Conservation (phyloP, 2,329 filamentous ascomycete genomes). For the Lachnum nothofagi region DNA sequence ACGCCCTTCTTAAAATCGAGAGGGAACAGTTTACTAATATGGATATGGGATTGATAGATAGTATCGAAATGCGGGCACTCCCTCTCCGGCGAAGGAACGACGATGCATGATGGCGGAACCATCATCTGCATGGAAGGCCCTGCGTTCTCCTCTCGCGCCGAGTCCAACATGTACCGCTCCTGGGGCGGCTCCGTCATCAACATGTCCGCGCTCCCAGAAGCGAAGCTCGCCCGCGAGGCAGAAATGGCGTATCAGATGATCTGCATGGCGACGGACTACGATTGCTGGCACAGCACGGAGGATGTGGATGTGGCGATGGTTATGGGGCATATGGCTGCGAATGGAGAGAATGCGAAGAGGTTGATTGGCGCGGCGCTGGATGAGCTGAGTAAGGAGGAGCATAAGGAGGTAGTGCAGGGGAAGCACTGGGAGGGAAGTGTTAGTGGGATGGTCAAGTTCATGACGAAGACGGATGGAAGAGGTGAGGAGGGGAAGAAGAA, state of each 20-base stretch:
- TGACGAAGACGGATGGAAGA: slow-evolving; percentile 74
- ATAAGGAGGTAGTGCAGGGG: slow-evolving; percentile 68
- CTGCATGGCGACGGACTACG: slow-evolving; percentile 98
- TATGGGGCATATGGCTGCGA: slow-evolving; percentile 91
- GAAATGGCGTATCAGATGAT: slow-evolving; percentile 98
- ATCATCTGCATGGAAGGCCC: slow-evolving; percentile 98
- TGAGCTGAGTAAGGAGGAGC: slow-evolving; percentile 72
- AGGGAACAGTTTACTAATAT: too few relatives aligned
- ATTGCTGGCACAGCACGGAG: slow-evolving; percentile 85
- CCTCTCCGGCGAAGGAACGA: slow-evolving; percentile 78
- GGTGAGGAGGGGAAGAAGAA: slow-evolving; percentile 70
- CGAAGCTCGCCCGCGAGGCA: slow-evolving; percentile 91
- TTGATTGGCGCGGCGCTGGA: slow-evolving; percentile 85
- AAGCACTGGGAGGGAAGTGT: slow-evolving; percentile 75
- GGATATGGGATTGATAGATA: too few relatives aligned
- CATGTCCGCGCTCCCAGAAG: slow-evolving; percentile 93
- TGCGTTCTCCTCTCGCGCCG: slow-evolving; percentile 92
- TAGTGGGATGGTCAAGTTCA: slow-evolving; percentile 72
- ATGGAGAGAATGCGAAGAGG: slow-evolving; percentile 77
- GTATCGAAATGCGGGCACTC: slow-evolving; percentile 69
- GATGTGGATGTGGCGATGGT: slow-evolving; percentile 96
- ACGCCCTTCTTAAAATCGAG: too few relatives aligned
- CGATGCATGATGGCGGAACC: slow-evolving; percentile 76
- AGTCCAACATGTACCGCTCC: slow-evolving; percentile 88
- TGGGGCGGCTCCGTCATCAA: slow-evolving; percentile 97